Percentiles rank a stretch among this genome's conserved stretches.
These are phyloP conservation scores for Tolypocladium tropicale DNA, from an alignment of 2,329 filamentous ascomycete species.

Conservation along the genomic window DNA sequence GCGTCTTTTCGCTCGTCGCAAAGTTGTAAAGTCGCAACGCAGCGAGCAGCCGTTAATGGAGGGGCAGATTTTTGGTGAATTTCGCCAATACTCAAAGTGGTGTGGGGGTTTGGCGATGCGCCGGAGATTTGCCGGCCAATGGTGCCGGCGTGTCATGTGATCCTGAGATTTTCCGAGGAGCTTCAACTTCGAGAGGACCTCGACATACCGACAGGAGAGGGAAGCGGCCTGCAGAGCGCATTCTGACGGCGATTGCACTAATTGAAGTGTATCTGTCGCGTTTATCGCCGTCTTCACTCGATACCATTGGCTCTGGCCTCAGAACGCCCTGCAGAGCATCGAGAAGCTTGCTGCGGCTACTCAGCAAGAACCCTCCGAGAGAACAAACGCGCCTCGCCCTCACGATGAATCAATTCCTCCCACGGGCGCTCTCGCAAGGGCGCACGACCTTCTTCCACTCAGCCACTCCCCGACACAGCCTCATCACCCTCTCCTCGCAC, in stretches of 20 bases:
- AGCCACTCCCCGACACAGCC: conserved; percentile 1
- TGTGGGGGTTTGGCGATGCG: conserved; percentile 20
- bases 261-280: too few species aligned
- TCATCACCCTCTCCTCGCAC: conserved; percentile 6
- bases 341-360: neutral
- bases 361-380: neutral
- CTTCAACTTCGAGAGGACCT: neutral
- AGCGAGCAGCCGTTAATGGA: conserved; percentile 19
- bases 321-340: neutral
- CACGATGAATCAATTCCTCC: conserved; percentile 16
- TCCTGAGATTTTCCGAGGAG: conserved; percentile 18
- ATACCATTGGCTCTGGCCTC: neutral
- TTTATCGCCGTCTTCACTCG: neutral
- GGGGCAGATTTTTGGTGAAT: conserved; percentile 32
- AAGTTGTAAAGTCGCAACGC: conserved; percentile 6
- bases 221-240: neutral
- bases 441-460: conserved; percentile 7
- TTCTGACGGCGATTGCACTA: neutral
- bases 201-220: neutral
- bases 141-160: conserved; percentile 25
- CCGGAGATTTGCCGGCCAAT: conserved; percentile 23
- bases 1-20: conserved; percentile 1
- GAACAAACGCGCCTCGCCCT: neutral
- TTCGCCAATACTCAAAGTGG: conserved; percentile 27
- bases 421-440: conserved; percentile 13